Conservation (phyloP, 2,329 filamentous ascomycete species). For the Calonectria montana region DNA sequence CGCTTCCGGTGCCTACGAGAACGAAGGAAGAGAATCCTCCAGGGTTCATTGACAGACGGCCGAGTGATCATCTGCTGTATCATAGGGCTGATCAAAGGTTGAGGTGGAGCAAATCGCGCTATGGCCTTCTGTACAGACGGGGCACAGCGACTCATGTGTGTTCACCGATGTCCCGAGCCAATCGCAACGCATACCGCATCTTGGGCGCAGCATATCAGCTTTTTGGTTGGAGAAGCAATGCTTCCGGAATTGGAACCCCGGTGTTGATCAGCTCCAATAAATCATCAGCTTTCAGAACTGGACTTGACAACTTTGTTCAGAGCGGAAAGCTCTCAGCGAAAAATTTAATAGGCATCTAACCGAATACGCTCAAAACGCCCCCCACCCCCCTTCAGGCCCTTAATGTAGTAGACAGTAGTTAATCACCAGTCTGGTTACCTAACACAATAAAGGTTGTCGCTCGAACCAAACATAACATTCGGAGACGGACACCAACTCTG, state of each 20-base stretch:
- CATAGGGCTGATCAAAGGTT: no score
- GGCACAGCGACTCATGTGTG: background rate
- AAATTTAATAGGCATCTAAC: background rate
- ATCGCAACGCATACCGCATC: background rate
- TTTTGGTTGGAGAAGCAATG: background rate
- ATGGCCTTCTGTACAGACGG: background rate
- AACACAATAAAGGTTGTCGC: no score
- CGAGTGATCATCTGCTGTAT: no score
- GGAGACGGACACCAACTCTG: no score
- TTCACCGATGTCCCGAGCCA: background rate
- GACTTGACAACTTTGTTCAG: background rate
- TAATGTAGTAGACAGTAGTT: background rate
- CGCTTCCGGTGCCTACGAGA: background rate
- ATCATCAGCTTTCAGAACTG: background rate
- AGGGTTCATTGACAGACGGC: background rate
- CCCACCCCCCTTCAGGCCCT: no score
- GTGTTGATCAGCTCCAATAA: background rate
- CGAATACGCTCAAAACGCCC: background rate
- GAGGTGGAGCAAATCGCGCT: background rate
- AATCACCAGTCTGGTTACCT: background rate
- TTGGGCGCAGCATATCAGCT: background rate
- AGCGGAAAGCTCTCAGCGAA: background rate
- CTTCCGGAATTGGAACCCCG: background rate
- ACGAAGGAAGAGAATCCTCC: background rate
- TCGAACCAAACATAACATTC: no score